Evolutionary conservation across 257 asterid species (phyloP), one percentile per base, ranked within the genome.

Genomic region (Verbena officinalis): DNA sequence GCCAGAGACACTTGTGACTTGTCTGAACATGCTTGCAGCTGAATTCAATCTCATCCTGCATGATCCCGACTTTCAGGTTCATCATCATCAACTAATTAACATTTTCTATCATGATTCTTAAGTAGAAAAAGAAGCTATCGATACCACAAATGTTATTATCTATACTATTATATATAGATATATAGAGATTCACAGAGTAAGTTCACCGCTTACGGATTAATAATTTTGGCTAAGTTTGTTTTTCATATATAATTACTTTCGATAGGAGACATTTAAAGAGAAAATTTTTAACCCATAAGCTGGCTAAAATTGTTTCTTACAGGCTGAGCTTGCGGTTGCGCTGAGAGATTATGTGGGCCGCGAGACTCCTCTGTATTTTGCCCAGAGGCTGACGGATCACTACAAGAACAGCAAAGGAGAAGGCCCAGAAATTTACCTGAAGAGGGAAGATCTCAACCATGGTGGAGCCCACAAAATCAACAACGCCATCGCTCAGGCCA

Each of bases 391-490:
- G 0, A 89, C 87, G 0, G 77, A 82, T 30, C 65, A 86, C 34
- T 85, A 86, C 86, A 86, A 76, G 77, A 77, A 75, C 10, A 1
- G 15, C 0, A 51, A 65, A 0, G 96, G 95, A 9, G 59, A 72
- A 68, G 95, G 96, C 34, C 95, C 98, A 0, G 75, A 80, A 0
- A 85, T 91, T 20, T 89, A 85, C 66, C 66, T 91, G 5, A 91
- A 91, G 83, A 78, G 96, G 59, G 98, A 91, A 53, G 96, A 88
- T 67, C 76, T 91, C 31, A 78, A 76, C 55, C 86, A 91, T 13
- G 66, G 84, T 7, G 98, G 98, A 55, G 84, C 95, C 4, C 95
- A 91, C 80, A 86, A 88, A 42, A 91, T 91, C 49, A 91, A 89
- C 85, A 91, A 89, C 39, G 96, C 96, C 56, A 55, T 89, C n/a